Conservation (phyloP, 202 grass and related monocot species). For the Tripidium arundinaceum region DNA sequence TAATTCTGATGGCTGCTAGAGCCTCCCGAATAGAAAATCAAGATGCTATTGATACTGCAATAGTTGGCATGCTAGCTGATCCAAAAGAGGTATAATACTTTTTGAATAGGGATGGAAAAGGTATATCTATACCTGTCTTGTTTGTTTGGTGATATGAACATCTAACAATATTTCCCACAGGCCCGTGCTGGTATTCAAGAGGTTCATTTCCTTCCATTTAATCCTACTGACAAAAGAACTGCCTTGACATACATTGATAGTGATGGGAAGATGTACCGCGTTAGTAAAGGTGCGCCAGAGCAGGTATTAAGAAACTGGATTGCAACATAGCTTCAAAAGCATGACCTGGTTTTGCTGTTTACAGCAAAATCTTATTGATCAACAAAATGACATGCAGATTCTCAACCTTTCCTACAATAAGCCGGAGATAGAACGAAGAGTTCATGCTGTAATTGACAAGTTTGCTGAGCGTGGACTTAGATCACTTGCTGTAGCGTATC, state of each 20-base stretch:
- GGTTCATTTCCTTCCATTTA: conserved; percentile 94
- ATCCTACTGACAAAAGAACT: conserved; percentile 94
- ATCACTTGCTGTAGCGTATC: conserved; percentile 82
- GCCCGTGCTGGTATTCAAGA: conserved; percentile 88
- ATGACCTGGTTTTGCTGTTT: no score
- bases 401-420: conserved; percentile 74
- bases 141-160: no score
- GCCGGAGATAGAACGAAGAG: conserved; percentile 65
- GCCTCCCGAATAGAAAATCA: conserved; percentile 92
- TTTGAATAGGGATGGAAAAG: no score
- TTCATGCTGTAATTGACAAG: conserved; percentile 77
- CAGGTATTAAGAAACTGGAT: no score
- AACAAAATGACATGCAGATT: no score
- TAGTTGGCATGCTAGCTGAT: conserved; percentile 96
- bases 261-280: conserved; percentile 80
- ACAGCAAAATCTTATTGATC: no score
- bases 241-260: conserved; percentile 79
- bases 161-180: no score
- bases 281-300: conserved; percentile 96
- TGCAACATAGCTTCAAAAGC: no score
- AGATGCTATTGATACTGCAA: conserved; percentile 94
- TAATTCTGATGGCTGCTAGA: conserved; percentile 96
- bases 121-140: no score
- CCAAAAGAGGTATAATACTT: conserved; percentile 98
- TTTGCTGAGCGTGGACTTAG: conserved; percentile 96